phyloP scores from a whole-genome alignment of 2,329 filamentous ascomycete genomes.

The Hymenoscyphus fructigenus region DNA sequence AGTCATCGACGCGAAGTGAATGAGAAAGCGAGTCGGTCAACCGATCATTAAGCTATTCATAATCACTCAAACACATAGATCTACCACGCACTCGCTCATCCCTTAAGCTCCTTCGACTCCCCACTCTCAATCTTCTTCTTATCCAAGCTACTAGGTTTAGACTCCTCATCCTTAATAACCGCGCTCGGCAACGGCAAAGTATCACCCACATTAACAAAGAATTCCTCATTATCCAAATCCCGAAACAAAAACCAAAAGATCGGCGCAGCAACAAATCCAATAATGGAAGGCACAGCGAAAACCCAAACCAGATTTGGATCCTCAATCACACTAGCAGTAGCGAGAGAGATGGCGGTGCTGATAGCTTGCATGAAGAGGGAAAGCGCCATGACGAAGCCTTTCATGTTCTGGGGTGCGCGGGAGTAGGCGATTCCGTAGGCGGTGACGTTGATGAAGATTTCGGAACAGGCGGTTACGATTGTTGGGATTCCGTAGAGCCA shows the following conservation, averaged over 20 bases:
- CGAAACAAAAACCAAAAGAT: constrained; percentile 16
- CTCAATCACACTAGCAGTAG: constrained; percentile 57
- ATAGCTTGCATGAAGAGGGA: constrained; percentile 70
- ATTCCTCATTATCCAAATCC: constrained; percentile 12
- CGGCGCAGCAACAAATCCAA: constrained; percentile 42
- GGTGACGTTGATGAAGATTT: constrained; percentile 56
- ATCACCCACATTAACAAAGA: constrained; percentile 8
- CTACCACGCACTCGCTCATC: neutral
- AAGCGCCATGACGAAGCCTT: constrained; percentile 66
- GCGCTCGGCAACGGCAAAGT: neutral
- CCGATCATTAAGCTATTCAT: no score
- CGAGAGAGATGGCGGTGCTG: constrained; percentile 66
- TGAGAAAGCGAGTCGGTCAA: no score
- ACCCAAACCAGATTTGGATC: constrained; percentile 70
- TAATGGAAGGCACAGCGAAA: constrained; percentile 60
- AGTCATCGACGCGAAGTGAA: no score
- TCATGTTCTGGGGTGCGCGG: constrained; percentile 77
- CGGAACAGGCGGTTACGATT: constrained; percentile 51
- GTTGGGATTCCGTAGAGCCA: constrained; percentile 50
- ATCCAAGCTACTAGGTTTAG: constrained; percentile 2
- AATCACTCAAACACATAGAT: no score
- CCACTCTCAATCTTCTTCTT: constrained; percentile 4
- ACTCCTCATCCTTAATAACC: constrained; percentile 3
- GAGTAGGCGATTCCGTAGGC: constrained; percentile 74
- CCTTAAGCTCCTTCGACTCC: neutral